phyloP scores from a whole-genome alignment of 805 yeast genomes.

The Pichia paraexigua region DNA sequence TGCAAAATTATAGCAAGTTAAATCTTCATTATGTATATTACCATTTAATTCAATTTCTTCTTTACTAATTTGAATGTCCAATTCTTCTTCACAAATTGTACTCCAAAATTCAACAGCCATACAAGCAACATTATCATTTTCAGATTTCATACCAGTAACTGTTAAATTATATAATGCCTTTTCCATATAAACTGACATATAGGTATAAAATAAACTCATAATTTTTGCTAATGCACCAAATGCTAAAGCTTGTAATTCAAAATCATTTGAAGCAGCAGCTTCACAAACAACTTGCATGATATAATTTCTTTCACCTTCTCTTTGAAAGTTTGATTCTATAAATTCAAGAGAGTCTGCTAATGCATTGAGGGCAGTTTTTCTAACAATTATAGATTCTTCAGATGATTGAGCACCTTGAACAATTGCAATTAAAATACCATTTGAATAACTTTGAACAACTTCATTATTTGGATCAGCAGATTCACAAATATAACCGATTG shows the following conservation, averaged over 20 bases:
- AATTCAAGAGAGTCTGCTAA: slow-evolving; percentile 85
- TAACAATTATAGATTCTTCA: slow-evolving; percentile 67
- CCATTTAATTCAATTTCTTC: slow-evolving; percentile 34
- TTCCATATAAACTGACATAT: slow-evolving; percentile 95
- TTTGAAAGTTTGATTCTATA: slow-evolving; percentile 78
- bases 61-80: slow-evolving; percentile 64
- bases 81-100: slow-evolving; percentile 97
- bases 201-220: slow-evolving; percentile 79
- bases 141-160: slow-evolving; percentile 81
- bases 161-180: slow-evolving; percentile 89
- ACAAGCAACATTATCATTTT: slow-evolving; percentile 80
- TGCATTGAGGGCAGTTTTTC: slow-evolving; percentile 88
- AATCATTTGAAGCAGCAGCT: slow-evolving; percentile 85
- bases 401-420: slow-evolving; percentile 90
- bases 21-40: slow-evolving; percentile 30
- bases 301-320: slow-evolving; percentile 92
- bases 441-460: slow-evolving; percentile 73
- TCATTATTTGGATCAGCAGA: slow-evolving; percentile 78
- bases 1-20: slow-evolving; percentile 71
- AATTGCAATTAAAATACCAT: slow-evolving; percentile 89
- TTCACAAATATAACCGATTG: slow-evolving; percentile 96
- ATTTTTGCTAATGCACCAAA: slow-evolving; percentile 92
- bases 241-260: slow-evolving; percentile 84
- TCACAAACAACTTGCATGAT: slow-evolving; percentile 99
- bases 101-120: slow-evolving; percentile 99